Percentiles rank a stretch among this genome's conserved stretches.
These are phyloP conservation scores for Blastomyces gilchristii DNA, from an alignment of 2,329 filamentous ascomycete genomes.

Conservation along the genomic window DNA sequence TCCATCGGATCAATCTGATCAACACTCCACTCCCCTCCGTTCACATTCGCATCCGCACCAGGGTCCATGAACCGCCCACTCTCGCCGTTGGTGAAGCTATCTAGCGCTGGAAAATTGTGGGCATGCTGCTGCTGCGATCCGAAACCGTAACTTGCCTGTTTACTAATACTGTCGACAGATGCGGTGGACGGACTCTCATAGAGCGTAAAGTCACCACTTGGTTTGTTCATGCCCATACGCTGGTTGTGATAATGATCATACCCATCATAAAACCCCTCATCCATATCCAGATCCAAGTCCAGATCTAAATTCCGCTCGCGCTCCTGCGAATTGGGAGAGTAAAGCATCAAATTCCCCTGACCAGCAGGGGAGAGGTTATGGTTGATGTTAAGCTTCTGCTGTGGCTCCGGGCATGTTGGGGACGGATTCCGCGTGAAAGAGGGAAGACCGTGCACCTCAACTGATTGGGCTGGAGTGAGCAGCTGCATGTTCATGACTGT, in stretches of 20 bases:
- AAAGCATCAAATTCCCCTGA: constrained; percentile 24
- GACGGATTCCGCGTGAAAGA: constrained; percentile 16
- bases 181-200: constrained; percentile 14
- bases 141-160: not conserved
- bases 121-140: not conserved
- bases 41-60: not conserved
- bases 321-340: constrained; percentile 19
- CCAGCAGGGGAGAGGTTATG: constrained; percentile 20
- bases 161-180: not conserved
- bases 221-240: constrained; percentile 13
- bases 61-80: not conserved
- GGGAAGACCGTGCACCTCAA: constrained; percentile 14
- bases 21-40: not conserved
- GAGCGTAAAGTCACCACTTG: constrained; percentile 22
- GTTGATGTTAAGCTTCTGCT: constrained; percentile 8
- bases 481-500: constrained; percentile 21
- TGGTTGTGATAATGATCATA: constrained; percentile 12
- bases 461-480: constrained; percentile 15
- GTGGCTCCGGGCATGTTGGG: constrained; percentile 12
- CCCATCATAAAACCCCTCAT: constrained; percentile 19
- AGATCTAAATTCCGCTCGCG: not conserved
- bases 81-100: not conserved
- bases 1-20: constrained; percentile 5
- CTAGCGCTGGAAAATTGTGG: not conserved
- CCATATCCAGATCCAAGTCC: constrained; percentile 10